Base-by-base conservation (phyloP, 805 yeast genomes). In the Cephaloascus albidus region DNA sequence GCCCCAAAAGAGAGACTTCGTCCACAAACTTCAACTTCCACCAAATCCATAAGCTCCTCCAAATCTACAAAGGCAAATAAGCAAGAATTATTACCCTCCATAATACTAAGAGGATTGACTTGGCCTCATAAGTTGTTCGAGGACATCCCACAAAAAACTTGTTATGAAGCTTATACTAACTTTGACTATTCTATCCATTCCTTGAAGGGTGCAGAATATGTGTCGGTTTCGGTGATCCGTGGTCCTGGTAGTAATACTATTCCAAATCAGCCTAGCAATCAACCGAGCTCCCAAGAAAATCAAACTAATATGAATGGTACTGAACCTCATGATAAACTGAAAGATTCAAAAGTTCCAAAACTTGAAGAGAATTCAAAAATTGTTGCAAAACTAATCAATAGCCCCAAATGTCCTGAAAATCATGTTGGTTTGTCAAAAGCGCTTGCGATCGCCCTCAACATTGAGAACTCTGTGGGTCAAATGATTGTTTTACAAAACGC, bases 391-490 rank as follows among this genome's bases (percentile, higher is more conserved):
- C 49, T 82, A 3, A 61, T 72, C 0, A 63, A 66, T 42, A 55
- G 48, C 44, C 50, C 61, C 2, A 38, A 45, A 5, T 57, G 63
- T 1, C 64, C 69, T 0, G 42, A 51, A 0, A 58, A 62, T 14
- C 63, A 64, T 20, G 74, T 71, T 8, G 82, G 77, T 0, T 47
- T 85, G 8, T 78, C 88, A 1, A 51, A 54, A 15, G 57, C 70
- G 3, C 58, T 83, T 28, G 68, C 85, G 0, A 57, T 69, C 17
- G 78, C 88, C 0, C 61, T 85, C 19, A 76, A 78, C 1, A 58
- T 76, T 1, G 71, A 70, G 27, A 51, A 52, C 14, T 48, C 64
- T 1, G 62, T 76, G 5, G 90, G 89, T 0, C 65, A 68, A 41
- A 59, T 76, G 20, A 57, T 83, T 3, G 61, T 71, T 3, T 45